Percentiles rank a stretch among this genome's conserved stretches.
Evolutionary conservation across 2,329 filamentous ascomycete species (phyloP).

Genomic region (Pseudogymnoascus sp.): DNA sequence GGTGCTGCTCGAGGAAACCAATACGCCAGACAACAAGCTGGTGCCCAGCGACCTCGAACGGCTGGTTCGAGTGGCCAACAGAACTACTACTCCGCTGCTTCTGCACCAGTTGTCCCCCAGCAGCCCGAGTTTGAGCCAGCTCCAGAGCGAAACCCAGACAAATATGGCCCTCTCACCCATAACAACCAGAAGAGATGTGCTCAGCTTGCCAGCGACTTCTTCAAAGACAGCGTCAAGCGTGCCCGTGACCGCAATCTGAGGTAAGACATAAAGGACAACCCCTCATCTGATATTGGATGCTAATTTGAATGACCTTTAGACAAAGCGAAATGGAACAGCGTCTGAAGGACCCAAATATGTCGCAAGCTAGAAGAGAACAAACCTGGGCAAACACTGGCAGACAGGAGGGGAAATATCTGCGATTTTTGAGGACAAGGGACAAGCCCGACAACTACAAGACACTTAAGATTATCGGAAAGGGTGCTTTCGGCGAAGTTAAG

Average conservation of each 20-base stretch:
- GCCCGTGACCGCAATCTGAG: conserved; percentile 91
- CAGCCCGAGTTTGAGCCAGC: conserved; percentile 68
- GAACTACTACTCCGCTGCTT: conserved; percentile 64
- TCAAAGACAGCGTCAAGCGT: conserved; percentile 96
- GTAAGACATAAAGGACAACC: conserved; percentile 43
- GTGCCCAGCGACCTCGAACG: conserved; percentile 74
- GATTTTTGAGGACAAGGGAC: conserved; percentile 89
- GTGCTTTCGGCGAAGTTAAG: conserved; percentile 97
- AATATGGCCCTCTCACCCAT: conserved; percentile 58
- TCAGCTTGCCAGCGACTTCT: conserved; percentile 78
- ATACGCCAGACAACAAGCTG: conserved; percentile 63
- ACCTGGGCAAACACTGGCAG: conserved; percentile 79
- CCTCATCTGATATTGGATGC: not conserved
- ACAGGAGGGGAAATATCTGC: conserved; percentile 86
- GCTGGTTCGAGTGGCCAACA: conserved; percentile 63
- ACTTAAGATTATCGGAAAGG: conserved; percentile 97
- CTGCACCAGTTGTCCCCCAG: conserved; percentile 54
- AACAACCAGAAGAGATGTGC: conserved; percentile 67
- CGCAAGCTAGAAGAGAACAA: conserved; percentile 70
- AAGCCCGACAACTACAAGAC: conserved; percentile 92
- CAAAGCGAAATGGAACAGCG: conserved; percentile 88
- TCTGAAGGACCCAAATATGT: conserved; percentile 69
- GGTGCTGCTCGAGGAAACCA: conserved; percentile 62
- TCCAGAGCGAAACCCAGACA: conserved; percentile 81
- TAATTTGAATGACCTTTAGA: conserved; percentile 41